Evolutionary conservation across 805 yeast genomes (phyloP).

Genomic region (Brettanomyces custersianus): DNA sequence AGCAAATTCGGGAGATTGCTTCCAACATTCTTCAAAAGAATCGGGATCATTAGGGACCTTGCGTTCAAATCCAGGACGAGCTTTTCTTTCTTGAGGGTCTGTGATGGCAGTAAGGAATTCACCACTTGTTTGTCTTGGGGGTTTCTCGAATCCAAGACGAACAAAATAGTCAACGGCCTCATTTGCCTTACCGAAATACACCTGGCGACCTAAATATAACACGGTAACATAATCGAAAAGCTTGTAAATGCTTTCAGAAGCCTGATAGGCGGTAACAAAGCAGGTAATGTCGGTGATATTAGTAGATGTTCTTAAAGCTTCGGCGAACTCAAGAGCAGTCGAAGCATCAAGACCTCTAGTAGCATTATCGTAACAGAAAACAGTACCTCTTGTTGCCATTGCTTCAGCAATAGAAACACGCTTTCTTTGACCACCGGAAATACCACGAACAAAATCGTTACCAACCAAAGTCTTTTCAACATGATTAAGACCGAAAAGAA

Average conservation of each 20-base stretch:
- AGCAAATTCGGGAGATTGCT: slow-evolving; percentile 44
- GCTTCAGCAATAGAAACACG: slow-evolving; percentile 63
- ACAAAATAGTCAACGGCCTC: slow-evolving; percentile 45
- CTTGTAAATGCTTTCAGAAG: slow-evolving; percentile 52
- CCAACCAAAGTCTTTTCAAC: slow-evolving; percentile 55
- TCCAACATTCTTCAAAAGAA: slow-evolving; percentile 52
- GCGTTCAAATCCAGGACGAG: slow-evolving; percentile 38
- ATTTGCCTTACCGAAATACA: slow-evolving; percentile 45
- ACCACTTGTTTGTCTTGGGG: slow-evolving; percentile 56
- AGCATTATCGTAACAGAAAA: slow-evolving; percentile 59
- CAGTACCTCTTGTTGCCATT: slow-evolving; percentile 40
- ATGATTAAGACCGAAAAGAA: slow-evolving; percentile 47
- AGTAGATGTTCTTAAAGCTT: slow-evolving; percentile 50
- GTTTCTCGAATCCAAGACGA: slow-evolving; percentile 53
- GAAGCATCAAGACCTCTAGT: slow-evolving; percentile 64
- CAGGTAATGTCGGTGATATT: slow-evolving; percentile 46
- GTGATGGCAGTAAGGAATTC: slow-evolving; percentile 62
- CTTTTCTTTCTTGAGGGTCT: slow-evolving; percentile 50
- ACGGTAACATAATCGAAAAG: slow-evolving; percentile 53
- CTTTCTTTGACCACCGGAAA: slow-evolving; percentile 64
- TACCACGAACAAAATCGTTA: slow-evolving; percentile 55
- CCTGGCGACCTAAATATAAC: slow-evolving; percentile 50
- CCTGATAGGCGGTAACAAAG: slow-evolving; percentile 56
- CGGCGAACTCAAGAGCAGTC: slow-evolving; percentile 58
- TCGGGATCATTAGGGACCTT: slow-evolving; percentile 47